Conservation (phyloP, 495 filamentous ascomycete species). For the Tuber umbilicatum region DNA sequence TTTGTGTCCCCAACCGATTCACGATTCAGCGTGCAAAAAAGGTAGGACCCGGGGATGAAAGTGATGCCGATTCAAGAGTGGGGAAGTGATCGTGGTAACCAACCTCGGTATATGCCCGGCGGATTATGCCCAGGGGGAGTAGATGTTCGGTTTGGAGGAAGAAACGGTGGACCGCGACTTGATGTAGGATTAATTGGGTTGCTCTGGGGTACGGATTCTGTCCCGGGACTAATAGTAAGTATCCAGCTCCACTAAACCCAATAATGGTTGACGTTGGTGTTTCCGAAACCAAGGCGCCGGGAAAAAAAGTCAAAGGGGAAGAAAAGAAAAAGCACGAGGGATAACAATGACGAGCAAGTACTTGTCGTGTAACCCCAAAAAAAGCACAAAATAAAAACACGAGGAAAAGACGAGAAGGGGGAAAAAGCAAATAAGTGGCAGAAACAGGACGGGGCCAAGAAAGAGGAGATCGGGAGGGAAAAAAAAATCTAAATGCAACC, state of each 20-base stretch:
- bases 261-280: slow-evolving; percentile 32
- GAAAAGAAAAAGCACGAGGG: slow-evolving; percentile 32
- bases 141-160: slow-evolving; percentile 36
- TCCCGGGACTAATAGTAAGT: slow-evolving; percentile 28
- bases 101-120: slow-evolving; percentile 36
- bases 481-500: neutral
- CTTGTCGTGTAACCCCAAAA: slow-evolving; percentile 34
- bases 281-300: slow-evolving; percentile 24
- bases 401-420: slow-evolving; percentile 19
- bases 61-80: slow-evolving; percentile 16
- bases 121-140: slow-evolving; percentile 38
- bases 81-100: slow-evolving; percentile 20
- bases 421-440: slow-evolving; percentile 33
- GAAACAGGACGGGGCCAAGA: slow-evolving; percentile 20
- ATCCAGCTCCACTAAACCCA: slow-evolving; percentile 22
- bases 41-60: slow-evolving; percentile 21
- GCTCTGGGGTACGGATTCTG: slow-evolving; percentile 40
- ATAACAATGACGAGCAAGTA: slow-evolving; percentile 31
- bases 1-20: slow-evolving; percentile 28
- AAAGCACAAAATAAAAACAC: neutral
- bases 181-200: slow-evolving; percentile 36
- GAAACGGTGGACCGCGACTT: slow-evolving; percentile 35
- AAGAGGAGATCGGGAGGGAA: slow-evolving; percentile 13
- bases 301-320: slow-evolving; percentile 30
- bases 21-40: slow-evolving; percentile 27